Percentiles rank a stretch among this genome's conserved stretches.
phyloP scores from a whole-genome alignment of 2,329 filamentous ascomycete genomes.

The Torrubiella hemipterigena region DNA sequence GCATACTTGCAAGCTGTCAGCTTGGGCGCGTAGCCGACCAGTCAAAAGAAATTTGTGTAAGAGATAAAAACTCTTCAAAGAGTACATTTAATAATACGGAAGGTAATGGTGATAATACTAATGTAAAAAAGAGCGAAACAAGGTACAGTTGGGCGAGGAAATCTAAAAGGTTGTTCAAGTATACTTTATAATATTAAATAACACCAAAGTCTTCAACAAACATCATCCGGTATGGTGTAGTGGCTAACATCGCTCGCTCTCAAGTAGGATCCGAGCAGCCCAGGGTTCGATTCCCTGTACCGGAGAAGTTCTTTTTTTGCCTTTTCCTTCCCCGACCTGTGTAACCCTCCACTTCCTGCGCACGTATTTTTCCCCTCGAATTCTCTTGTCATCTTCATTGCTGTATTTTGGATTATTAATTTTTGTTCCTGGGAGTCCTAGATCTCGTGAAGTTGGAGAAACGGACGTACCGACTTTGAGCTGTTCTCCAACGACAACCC shows the following conservation, averaged over 20 bases:
- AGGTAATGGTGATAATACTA: too few species aligned
- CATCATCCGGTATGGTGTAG: conserved; percentile 21
- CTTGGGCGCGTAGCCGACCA: too few species aligned
- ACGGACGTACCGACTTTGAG: background rate
- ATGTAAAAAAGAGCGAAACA: too few species aligned
- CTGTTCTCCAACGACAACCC: background rate
- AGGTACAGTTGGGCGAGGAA: too few species aligned
- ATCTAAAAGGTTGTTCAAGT: too few species aligned
- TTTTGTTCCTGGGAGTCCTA: background rate
- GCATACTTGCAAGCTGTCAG: background rate
- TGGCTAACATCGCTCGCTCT: conserved; percentile 25
- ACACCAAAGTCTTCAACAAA: background rate
- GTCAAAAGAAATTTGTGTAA: too few species aligned
- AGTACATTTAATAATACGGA: background rate
- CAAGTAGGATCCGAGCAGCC: conserved; percentile 18
- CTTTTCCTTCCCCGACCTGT: too few species aligned
- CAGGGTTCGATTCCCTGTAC: conserved; percentile 23
- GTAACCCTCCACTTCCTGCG: too few species aligned
- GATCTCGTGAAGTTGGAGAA: too few species aligned
- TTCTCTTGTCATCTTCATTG: background rate
- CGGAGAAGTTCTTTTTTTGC: conserved; percentile 11
- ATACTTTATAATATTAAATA: conserved; percentile 1
- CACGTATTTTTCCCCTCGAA: too few species aligned
- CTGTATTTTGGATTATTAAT: background rate
- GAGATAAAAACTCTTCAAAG: background rate